Base-by-base conservation (phyloP, 768 basidiomycete genomes). In the Tubosaeta brunneosetosa region DNA sequence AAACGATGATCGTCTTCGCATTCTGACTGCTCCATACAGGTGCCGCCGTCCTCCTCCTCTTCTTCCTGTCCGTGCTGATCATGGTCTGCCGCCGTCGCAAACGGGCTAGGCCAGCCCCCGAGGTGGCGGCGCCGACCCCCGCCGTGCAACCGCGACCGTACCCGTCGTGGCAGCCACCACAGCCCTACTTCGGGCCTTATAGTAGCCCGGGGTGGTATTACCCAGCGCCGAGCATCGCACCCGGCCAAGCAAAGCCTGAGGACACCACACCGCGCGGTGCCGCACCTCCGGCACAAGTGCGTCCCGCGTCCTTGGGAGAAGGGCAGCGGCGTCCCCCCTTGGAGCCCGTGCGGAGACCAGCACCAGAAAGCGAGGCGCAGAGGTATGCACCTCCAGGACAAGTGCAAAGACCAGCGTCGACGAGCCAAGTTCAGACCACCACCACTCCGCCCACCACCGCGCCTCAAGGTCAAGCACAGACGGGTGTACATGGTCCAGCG, bases 91-190 rank as follows among this genome's bases (percentile, higher is more conserved):
- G 64, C 16, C 51, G 49, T 1, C 52, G 55, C 3, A 53, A 60
- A 6, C 38, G 14, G 16, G 4, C 16, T 17, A 48, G 17, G 17
- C 17, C 37, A 6, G 25, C 31, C 27, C n/a, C 47, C 12, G 51
- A 38, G 9, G 25, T 34, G 12, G 14, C 9, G 11, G 27, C 37
- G 8, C 43, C 58, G 6, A 38, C 31, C 22, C 4, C 50, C 0
- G 37, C 33, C 2, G 36, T 16, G 3, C 59, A 56, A 3, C 54
- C 43, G 3, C 57, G 42, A 26, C 9, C 50, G 5, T 47, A 32
- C 40, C 56, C 58, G 3, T 16, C 51, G 0, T 57, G 62, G 60
- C 59, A 47, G 25, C 52, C 47, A 3, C 11, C 42, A 3, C 56
- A 53, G 27, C 57, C 44, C 1, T 32, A 56, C 2, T 51, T 32